Base-by-base conservation (phyloP, 257 asterid genomes). In the Henckelia pumila region DNA sequence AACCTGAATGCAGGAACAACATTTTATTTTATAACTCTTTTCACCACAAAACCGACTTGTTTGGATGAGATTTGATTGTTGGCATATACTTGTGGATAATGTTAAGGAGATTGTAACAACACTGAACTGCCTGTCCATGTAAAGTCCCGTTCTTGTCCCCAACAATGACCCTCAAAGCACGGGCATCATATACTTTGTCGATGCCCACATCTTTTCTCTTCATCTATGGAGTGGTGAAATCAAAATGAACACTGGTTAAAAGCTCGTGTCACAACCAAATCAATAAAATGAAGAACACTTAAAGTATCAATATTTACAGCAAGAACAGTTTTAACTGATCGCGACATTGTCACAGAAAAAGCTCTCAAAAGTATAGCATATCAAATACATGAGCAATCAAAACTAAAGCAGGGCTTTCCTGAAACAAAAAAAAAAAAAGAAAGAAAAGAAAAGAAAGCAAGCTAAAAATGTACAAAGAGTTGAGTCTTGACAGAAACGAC, bases 141-240 rank as follows among this genome's bases (percentile, higher is more conserved):
- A 92, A 80, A 40, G 95, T 70, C 71, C 98, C 98, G 73, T 88
- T 82, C 78, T 88, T 92, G 77, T 92, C 98, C 75, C 98, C 98
- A 66, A 92, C 85, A 81, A 92, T 71, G 44, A 92, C 98, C 82
- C 98, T 86, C 84, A 92, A 75, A 30, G 98, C 98, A 69, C 96
- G 93, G 56, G 97, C 92, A 81, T 92, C 98, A 63, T 86, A 90
- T 10, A 92, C 97, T 80, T 86, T 78, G 73, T 78, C 78, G 64
- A 92, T 82, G 62, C 84, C 86, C 64, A 92, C 82, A 74, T 89
- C 96, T 78, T 93, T 93, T 75, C 98, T 86, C 72, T 85, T 90
- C 96, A 93, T 93, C 98, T 93, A 77, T 40, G 60, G 63, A 72
- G 71, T 11, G 33, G 75, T 65, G 68, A 72, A 58, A 44, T 67